A percentile compares a stretch with the other conserved stretches of the same genome.
phyloP scores from a whole-genome alignment of 164 flowering plant species.

The Nelumbo lutea region DNA sequence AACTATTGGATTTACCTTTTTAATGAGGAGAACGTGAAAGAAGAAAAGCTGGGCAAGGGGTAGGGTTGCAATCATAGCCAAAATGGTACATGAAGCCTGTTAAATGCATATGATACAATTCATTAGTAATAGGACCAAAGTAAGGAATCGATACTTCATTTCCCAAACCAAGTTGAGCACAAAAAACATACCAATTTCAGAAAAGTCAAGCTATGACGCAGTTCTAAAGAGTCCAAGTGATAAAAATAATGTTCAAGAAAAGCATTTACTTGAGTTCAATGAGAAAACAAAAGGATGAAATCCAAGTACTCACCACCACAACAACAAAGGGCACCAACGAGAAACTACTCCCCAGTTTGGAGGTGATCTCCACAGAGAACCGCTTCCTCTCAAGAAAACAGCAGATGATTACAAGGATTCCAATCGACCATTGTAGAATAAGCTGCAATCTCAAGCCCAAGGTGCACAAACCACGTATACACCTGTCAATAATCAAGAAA shows the following conservation, averaged over 20 bases:
- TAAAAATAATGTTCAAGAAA: background rate
- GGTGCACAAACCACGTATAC: slow-evolving; percentile 47
- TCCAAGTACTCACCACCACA: slow-evolving; percentile 68
- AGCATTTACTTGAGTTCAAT: background rate
- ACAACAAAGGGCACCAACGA: slow-evolving; percentile 83
- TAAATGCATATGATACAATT: slow-evolving; percentile 1
- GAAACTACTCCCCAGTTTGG: slow-evolving; percentile 97
- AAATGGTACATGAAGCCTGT: slow-evolving; percentile 84
- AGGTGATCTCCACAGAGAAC: slow-evolving; percentile 58
- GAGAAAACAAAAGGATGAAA: background rate
- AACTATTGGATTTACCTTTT: slow-evolving; percentile 50
- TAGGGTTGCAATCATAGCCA: slow-evolving; percentile 93
- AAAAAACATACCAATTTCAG: background rate
- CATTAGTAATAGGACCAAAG: background rate
- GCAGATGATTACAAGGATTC: slow-evolving; percentile 77
- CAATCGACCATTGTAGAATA: slow-evolving; percentile 88
- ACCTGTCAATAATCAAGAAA: slow-evolving; percentile 54
- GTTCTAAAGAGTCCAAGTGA: too few relatives aligned
- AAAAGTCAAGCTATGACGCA: background rate
- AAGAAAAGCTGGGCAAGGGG: slow-evolving; percentile 95
- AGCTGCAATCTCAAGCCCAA: slow-evolving; percentile 92
- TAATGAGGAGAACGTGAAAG: slow-evolving; percentile 94
- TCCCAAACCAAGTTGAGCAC: too few relatives aligned
- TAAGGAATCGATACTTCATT: too few relatives aligned
- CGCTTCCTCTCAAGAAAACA: slow-evolving; percentile 79